Evolutionary conservation across 179 eudicot species (phyloP).

Genomic region (Vitellaria paradoxa): DNA sequence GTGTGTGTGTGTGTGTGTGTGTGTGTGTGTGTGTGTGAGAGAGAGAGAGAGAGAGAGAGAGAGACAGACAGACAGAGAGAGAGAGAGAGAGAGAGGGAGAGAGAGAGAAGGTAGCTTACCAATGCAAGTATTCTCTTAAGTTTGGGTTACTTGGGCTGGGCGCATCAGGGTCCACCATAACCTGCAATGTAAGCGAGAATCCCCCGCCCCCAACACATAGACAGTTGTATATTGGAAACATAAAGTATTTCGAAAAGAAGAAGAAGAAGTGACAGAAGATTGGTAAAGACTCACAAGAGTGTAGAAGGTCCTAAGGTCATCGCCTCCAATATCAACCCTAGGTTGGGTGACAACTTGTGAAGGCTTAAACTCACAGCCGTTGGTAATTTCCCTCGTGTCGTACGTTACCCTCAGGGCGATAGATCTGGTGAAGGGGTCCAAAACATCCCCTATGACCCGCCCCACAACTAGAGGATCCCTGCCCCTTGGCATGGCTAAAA

Average conservation of each 20-base stretch:
- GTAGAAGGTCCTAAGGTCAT: constrained; percentile 58
- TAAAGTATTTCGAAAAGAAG: too few relatives aligned
- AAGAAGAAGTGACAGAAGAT: too few relatives aligned
- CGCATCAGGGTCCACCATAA: constrained; percentile 60
- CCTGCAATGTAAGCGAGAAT: constrained; percentile 19
- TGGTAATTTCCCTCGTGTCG: constrained; percentile 41
- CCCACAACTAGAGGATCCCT: constrained; percentile 67
- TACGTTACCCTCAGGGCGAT: constrained; percentile 40
- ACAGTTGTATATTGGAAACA: not conserved
- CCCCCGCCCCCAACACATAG: too few relatives aligned
- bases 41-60: too few relatives aligned
- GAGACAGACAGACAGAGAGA: too few relatives aligned
- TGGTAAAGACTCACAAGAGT: constrained; percentile 46
- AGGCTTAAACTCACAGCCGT: constrained; percentile 68
- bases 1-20: too few relatives aligned
- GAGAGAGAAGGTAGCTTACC: not conserved
- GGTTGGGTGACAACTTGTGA: constrained; percentile 66
- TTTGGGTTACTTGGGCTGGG: constrained; percentile 55
- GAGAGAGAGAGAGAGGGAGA: too few relatives aligned
- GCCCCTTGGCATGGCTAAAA: constrained; percentile 24
- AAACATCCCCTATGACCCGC: constrained; percentile 67
- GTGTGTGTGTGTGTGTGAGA: too few relatives aligned
- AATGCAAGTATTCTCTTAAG: constrained; percentile 36
- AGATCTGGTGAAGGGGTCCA: constrained; percentile 56
- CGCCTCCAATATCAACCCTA: constrained; percentile 64